A percentile compares a stretch with the other conserved stretches of the same genome.
These are phyloP conservation scores for Aureobasidium melanogenum DNA, from an alignment of 2,329 filamentous ascomycete species.

Conservation along the genomic window DNA sequence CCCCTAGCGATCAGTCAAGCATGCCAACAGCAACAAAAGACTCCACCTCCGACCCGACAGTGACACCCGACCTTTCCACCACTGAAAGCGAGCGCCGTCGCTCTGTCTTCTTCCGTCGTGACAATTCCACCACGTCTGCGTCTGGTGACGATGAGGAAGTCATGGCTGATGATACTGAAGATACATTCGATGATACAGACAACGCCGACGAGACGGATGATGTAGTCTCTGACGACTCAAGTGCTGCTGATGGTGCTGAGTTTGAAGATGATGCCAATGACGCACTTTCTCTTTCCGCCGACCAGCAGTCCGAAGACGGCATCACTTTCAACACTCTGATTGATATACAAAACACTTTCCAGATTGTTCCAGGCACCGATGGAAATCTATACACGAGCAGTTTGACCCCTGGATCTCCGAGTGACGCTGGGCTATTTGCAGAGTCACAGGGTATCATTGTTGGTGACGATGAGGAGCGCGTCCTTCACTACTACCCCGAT, in stretches of 20 bases:
- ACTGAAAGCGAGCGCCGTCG: not conserved
- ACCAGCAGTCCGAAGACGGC: not conserved
- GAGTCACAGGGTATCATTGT: not conserved
- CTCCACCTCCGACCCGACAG: not conserved
- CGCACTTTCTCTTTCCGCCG: not conserved
- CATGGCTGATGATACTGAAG: not conserved
- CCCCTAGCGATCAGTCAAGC: no score
- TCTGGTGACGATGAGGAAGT: not conserved
- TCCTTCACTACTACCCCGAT: conserved; percentile 2
- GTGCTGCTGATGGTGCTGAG: not conserved
- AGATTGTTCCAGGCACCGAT: not conserved
- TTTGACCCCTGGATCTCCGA: not conserved
- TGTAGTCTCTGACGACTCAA: not conserved
- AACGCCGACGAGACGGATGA: not conserved
- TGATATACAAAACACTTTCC: not conserved
- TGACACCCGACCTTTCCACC: not conserved
- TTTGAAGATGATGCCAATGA: not conserved
- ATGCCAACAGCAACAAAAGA: no score
- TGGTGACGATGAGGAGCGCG: not conserved
- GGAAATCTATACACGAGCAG: not conserved
- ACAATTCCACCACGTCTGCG: not conserved
- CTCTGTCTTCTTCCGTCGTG: not conserved
- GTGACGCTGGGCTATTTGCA: not conserved
- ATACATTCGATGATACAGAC: not conserved
- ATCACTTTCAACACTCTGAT: not conserved